These are phyloP conservation scores for Stachybotrys echinatus DNA, from an alignment of 2,329 filamentous ascomycete genomes.

Conservation along the genomic window DNA sequence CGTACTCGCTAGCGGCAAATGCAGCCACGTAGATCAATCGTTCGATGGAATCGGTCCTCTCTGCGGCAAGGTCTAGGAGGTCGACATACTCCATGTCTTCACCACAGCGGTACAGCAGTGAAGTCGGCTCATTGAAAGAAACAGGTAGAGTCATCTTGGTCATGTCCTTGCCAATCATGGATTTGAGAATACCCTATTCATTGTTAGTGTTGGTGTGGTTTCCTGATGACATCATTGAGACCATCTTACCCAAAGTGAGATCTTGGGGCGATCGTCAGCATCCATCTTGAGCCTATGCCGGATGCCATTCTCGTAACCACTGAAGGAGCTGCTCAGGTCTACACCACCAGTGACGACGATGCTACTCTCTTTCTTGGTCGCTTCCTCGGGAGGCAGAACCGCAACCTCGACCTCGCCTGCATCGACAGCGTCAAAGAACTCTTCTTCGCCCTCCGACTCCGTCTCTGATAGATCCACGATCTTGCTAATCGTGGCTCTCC, in stretches of 20 bases:
- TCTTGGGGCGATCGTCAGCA: conserved; percentile 85
- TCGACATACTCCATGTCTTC: conserved; percentile 99
- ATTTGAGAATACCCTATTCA: conserved; percentile 83
- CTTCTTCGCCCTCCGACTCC: conserved; percentile 77
- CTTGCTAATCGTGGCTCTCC: conserved; percentile 62
- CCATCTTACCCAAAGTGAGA: conserved; percentile 82
- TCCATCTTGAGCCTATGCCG: conserved; percentile 80
- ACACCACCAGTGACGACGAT: conserved; percentile 35
- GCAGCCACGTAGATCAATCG: conserved; percentile 91
- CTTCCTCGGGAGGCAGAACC: conserved; percentile 53
- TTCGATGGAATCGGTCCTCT: conserved; percentile 81
- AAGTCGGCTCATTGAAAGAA: conserved; percentile 97
- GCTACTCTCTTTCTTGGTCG: conserved; percentile 35
- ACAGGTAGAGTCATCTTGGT: conserved; percentile 99
- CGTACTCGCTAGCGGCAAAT: conserved; percentile 94
- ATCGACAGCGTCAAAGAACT: conserved; percentile 97
- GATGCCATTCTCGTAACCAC: conserved; percentile 86
- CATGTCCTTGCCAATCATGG: conserved; percentile 99
- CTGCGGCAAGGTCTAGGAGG: conserved; percentile 81
- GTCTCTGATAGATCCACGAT: conserved; percentile 74
- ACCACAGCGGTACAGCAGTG: conserved; percentile 85
- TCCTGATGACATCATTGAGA: background rate
- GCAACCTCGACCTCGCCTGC: conserved; percentile 83
- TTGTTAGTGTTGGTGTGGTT: conserved; percentile 11
- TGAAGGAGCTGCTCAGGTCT: conserved; percentile 74